These are phyloP conservation scores for Fusarium brevicatenulatum DNA, from an alignment of 2,329 filamentous ascomycete species.

Conservation along the genomic window DNA sequence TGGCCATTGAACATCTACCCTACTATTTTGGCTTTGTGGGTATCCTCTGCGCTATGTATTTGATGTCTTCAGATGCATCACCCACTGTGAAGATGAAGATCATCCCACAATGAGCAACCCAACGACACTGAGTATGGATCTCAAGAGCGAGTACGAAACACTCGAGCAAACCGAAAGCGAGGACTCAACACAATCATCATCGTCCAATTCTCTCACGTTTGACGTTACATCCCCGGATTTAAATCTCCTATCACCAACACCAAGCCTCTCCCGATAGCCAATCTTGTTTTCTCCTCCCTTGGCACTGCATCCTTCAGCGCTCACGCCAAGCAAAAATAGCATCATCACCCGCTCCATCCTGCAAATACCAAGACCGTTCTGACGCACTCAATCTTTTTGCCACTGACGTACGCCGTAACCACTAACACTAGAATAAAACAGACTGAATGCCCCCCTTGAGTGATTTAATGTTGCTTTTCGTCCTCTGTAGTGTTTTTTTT, in stretches of 20 bases:
- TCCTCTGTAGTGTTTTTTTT: not conserved
- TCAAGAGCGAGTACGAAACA: not conserved
- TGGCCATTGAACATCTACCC: too few species aligned
- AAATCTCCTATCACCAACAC: not conserved
- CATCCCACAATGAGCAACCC: not conserved
- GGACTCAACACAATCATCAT: not conserved
- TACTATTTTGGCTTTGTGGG: too few species aligned
- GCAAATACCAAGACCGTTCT: not conserved
- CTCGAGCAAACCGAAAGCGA: not conserved
- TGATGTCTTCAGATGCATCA: rapidly evolving
- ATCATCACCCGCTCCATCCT: constrained; percentile 10
- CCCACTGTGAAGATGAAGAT: not conserved
- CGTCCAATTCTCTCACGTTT: not conserved
- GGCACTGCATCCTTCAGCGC: constrained; percentile 9
- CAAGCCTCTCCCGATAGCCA: not conserved
- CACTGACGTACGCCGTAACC: constrained; percentile 18
- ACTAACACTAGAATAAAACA: not conserved
- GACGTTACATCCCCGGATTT: not conserved
- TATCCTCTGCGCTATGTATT: too few species aligned
- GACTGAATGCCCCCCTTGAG: not conserved
- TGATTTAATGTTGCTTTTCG: not conserved
- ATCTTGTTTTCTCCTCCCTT: constrained; percentile 18
- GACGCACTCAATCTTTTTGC: not conserved
- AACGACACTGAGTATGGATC: not conserved
- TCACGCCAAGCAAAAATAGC: constrained; percentile 22